Conservation (phyloP, 2,329 filamentous ascomycete species). For the Xylariomycetidae sp. region DNA sequence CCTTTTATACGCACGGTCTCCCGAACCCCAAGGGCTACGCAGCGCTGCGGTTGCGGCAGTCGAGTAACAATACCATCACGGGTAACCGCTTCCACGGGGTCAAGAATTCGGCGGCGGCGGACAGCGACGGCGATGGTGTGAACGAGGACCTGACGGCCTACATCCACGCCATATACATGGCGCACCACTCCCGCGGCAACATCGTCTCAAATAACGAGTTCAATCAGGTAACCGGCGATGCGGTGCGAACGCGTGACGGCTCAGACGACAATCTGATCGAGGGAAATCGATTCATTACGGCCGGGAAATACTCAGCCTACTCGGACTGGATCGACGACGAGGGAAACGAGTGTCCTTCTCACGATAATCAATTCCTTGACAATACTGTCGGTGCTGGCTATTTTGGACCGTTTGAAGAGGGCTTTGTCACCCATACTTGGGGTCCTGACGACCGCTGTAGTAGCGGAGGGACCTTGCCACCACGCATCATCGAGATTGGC, state of each 20-base stretch:
- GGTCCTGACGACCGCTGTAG: slow-evolving; percentile 11
- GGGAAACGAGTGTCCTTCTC: slow-evolving; percentile 9
- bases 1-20: slow-evolving; percentile 8
- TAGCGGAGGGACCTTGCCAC: slow-evolving; percentile 2
- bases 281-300: slow-evolving; percentile 8
- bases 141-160: slow-evolving; percentile 31
- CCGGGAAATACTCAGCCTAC: slow-evolving; percentile 13
- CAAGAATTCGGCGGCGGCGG: slow-evolving; percentile 9
- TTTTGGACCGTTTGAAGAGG: slow-evolving; percentile 8
- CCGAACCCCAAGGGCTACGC: slow-evolving; percentile 11
- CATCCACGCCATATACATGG: slow-evolving; percentile 11
- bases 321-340: slow-evolving; percentile 12
- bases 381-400: slow-evolving; percentile 11
- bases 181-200: slow-evolving; percentile 7
- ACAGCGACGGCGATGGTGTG: slow-evolving; percentile 25
- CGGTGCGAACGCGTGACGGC: slow-evolving; percentile 12
- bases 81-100: slow-evolving; percentile 13
- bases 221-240: slow-evolving; percentile 12
- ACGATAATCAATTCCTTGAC: slow-evolving; percentile 7
- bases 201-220: slow-evolving; percentile 9
- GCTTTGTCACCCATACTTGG: slow-evolving; percentile 10
- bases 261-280: slow-evolving; percentile 9
- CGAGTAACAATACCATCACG: slow-evolving; percentile 11
- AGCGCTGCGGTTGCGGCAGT: slow-evolving; percentile 8
- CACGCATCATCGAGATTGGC: slow-evolving; percentile 9